These are phyloP conservation scores for Pseudogymnoascus sp. DNA, from an alignment of 2,329 filamentous ascomycete species.

Conservation along the genomic window DNA sequence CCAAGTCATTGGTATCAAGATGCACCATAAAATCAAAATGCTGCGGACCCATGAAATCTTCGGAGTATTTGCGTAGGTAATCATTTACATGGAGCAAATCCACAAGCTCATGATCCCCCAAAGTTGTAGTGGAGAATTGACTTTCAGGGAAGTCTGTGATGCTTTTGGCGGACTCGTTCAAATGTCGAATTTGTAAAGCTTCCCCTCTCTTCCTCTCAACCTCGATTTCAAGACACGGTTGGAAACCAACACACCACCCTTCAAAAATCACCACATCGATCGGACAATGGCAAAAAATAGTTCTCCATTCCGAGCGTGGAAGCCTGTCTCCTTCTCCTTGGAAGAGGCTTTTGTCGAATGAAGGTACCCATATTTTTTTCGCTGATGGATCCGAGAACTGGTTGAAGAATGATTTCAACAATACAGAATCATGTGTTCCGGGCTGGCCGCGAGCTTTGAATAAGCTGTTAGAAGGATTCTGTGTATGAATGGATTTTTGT, in stretches of 20 bases:
- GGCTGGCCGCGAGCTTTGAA: conserved; percentile 78
- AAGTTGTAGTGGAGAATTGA: conserved; percentile 24
- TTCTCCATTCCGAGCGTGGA: conserved; percentile 41
- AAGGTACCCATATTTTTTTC: conserved; percentile 37
- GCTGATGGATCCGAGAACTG: background rate
- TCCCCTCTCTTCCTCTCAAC: conserved; percentile 40
- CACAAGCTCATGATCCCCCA: conserved; percentile 44
- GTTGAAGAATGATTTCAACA: conserved; percentile 11
- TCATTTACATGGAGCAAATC: conserved; percentile 52
- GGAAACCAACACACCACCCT: conserved; percentile 66
- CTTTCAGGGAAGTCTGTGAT: background rate
- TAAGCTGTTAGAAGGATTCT: conserved; percentile 63
- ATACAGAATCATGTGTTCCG: conserved; percentile 36
- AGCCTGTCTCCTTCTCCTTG: conserved; percentile 55
- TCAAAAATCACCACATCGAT: conserved; percentile 56
- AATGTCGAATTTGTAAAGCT: conserved; percentile 27
- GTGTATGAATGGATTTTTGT: conserved; percentile 55
- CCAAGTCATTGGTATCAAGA: conserved; percentile 51
- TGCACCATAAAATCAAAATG: conserved; percentile 55
- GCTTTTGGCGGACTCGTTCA: background rate
- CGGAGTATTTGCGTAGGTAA: conserved; percentile 43
- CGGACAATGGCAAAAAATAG: conserved; percentile 26
- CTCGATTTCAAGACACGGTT: conserved; percentile 38
- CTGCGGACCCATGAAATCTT: conserved; percentile 43
- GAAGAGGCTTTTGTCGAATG: conserved; percentile 59